Evolutionary conservation across 768 basidiomycete genomes (phyloP).

Genomic region (Russula olivacea): DNA sequence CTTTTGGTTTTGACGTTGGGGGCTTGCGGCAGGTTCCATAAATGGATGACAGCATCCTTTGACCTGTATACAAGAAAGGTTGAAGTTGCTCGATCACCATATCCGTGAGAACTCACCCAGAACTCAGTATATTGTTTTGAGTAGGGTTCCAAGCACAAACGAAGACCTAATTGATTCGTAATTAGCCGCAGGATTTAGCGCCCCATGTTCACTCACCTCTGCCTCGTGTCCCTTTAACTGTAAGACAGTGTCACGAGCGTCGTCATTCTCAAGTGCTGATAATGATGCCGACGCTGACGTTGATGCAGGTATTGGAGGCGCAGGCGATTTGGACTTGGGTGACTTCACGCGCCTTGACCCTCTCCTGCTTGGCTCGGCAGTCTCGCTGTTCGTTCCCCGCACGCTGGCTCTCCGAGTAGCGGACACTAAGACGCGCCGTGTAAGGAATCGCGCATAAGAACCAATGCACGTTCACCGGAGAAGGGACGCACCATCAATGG

Average conservation of each 20-base stretch:
- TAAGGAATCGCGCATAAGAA: conserved; percentile 33
- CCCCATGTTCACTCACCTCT: conserved; percentile 19
- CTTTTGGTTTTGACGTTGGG: conserved; percentile 26
- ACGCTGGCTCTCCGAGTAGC: neutral
- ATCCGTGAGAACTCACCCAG: conserved; percentile 49
- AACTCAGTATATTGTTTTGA: conserved; percentile 52
- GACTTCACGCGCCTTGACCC: conserved; percentile 13
- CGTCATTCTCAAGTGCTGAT: conserved; percentile 3
- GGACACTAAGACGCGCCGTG: neutral
- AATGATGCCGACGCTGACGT: neutral
- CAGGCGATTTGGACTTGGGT: conserved; percentile 20
- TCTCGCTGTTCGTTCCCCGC: conserved; percentile 1
- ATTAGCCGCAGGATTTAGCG: neutral
- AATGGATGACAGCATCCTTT: conserved; percentile 66
- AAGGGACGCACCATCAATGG: conserved; percentile 34
- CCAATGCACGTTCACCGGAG: conserved; percentile 23
- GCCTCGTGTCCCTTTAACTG: conserved; percentile 44
- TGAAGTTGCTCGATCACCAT: neutral
- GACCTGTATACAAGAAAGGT: conserved; percentile 41
- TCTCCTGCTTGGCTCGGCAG: conserved; percentile 8
- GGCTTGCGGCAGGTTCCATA: conserved; percentile 59
- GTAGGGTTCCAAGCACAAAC: conserved; percentile 76
- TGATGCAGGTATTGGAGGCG: neutral
- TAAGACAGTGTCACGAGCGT: conserved; percentile 12
- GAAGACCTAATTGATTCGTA: conserved; percentile 50